phyloP scores from a whole-genome alignment of 2,329 filamentous ascomycete species.

The Colletotrichum abscissum region DNA sequence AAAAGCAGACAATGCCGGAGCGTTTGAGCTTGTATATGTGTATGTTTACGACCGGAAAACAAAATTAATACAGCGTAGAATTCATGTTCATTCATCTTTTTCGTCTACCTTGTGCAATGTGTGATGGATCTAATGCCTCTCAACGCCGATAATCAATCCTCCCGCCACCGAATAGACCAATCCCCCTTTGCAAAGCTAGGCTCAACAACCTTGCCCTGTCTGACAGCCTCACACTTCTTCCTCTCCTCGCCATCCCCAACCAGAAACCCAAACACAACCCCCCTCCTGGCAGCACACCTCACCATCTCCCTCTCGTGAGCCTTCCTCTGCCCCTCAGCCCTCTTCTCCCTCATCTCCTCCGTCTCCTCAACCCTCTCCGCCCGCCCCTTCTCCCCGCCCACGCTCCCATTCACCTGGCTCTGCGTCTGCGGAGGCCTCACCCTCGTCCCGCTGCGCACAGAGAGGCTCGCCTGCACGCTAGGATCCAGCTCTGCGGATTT shows the following conservation, averaged over 20 bases:
- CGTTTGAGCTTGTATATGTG: not conserved
- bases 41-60: not conserved
- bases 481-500: slow-evolving; percentile 55
- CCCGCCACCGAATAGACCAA: slow-evolving; percentile 68
- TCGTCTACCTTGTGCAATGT: not conserved
- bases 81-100: not conserved
- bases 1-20: not conserved
- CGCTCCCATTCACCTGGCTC: slow-evolving; percentile 66
- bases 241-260: slow-evolving; percentile 39
- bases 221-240: slow-evolving; percentile 68
- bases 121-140: not conserved
- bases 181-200: slow-evolving; percentile 71
- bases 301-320: slow-evolving; percentile 66
- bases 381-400: slow-evolving; percentile 65
- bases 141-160: slow-evolving; percentile 38
- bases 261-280: slow-evolving; percentile 65
- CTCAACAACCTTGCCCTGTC: slow-evolving; percentile 68
- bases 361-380: slow-evolving; percentile 64
- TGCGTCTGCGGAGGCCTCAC: slow-evolving; percentile 48
- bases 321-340: slow-evolving; percentile 58
- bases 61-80: slow-evolving; percentile 5
- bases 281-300: slow-evolving; percentile 70
- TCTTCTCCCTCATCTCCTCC: slow-evolving; percentile 60
- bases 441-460: slow-evolving; percentile 50
- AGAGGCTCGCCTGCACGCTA: slow-evolving; percentile 46